These are phyloP conservation scores for Lipomyces mesembrius DNA, from an alignment of 805 yeast species.

Conservation along the genomic window DNA sequence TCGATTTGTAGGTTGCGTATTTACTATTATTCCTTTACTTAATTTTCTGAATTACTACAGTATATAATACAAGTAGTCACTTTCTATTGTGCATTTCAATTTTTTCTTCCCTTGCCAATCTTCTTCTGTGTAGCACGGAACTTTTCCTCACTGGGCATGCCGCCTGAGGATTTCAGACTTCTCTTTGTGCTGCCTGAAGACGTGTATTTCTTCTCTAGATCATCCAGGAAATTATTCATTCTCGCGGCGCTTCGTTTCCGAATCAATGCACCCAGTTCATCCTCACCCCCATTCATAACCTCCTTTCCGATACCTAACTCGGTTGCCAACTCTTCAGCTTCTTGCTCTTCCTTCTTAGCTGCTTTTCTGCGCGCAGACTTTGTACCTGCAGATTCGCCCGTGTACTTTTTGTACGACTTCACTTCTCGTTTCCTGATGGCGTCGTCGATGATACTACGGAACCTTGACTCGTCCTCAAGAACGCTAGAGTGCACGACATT, in stretches of 20 bases:
- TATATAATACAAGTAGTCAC: background rate
- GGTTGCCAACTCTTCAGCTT: slow-evolving; percentile 63
- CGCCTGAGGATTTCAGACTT: slow-evolving; percentile 5
- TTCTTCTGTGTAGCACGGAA: slow-evolving; percentile 23
- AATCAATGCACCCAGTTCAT: slow-evolving; percentile 48
- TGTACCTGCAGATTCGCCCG: slow-evolving; percentile 49
- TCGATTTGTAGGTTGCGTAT: background rate
- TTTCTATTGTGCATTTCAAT: background rate
- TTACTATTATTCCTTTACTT: background rate
- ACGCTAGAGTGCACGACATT: slow-evolving; percentile 77
- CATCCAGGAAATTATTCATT: slow-evolving; percentile 41
- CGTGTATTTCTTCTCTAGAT: slow-evolving; percentile 46
- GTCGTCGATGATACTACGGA: slow-evolving; percentile 57
- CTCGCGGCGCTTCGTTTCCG: slow-evolving; percentile 42
- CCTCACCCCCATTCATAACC: slow-evolving; percentile 38
- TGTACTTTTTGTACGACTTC: slow-evolving; percentile 53
- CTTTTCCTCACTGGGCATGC: slow-evolving; percentile 17
- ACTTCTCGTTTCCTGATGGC: slow-evolving; percentile 51
- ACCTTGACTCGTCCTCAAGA: slow-evolving; percentile 63
- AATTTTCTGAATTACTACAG: background rate
- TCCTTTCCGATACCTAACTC: slow-evolving; percentile 50
- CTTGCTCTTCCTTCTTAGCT: slow-evolving; percentile 49
- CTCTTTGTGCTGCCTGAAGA: slow-evolving; percentile 11
- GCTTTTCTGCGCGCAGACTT: slow-evolving; percentile 53
- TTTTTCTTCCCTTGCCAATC: slow-evolving; percentile 8